Percentiles rank a stretch among this genome's conserved stretches.
These are phyloP conservation scores for Nadsonia commutata DNA, from an alignment of 1,139 yeast genomes.

Conservation along the genomic window DNA sequence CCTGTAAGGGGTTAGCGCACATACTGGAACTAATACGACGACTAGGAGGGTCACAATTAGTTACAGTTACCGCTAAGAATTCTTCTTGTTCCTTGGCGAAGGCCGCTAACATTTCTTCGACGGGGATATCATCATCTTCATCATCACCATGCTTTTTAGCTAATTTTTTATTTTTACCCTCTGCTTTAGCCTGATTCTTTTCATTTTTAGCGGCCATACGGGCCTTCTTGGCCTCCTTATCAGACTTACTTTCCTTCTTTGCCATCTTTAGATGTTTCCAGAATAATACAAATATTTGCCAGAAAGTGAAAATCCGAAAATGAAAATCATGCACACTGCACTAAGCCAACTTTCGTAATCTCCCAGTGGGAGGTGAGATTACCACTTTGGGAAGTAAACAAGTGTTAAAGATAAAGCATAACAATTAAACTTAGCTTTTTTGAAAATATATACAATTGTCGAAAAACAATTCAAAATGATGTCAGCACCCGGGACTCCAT, in stretches of 20 bases:
- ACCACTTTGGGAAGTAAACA: no score
- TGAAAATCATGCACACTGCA: not conserved
- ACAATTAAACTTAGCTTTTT: no score
- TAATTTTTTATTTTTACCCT: constrained; percentile 53
- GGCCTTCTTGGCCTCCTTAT: constrained; percentile 85
- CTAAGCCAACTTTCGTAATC: not conserved
- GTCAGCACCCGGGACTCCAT: not conserved
- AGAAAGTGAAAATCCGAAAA: not conserved
- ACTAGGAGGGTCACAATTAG: constrained; percentile 42
- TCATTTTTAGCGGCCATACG: constrained; percentile 72
- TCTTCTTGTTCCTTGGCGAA: constrained; percentile 65
- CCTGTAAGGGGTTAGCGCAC: constrained; percentile 63
- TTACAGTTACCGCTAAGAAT: constrained; percentile 57
- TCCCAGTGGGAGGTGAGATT: not conserved
- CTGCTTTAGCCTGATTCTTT: constrained; percentile 64
- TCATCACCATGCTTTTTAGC: constrained; percentile 63
- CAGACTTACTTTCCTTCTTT: constrained; percentile 76
- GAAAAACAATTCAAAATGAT: no score
- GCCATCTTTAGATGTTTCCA: constrained; percentile 37
- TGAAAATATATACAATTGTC: no score
- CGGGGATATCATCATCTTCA: constrained; percentile 76
- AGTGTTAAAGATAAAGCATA: no score
- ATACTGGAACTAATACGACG: constrained; percentile 61
- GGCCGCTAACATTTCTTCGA: constrained; percentile 69
- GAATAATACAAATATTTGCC: not conserved